Base-by-base conservation (phyloP, 495 filamentous ascomycete genomes). In the Chaetomidium leptoderma region DNA sequence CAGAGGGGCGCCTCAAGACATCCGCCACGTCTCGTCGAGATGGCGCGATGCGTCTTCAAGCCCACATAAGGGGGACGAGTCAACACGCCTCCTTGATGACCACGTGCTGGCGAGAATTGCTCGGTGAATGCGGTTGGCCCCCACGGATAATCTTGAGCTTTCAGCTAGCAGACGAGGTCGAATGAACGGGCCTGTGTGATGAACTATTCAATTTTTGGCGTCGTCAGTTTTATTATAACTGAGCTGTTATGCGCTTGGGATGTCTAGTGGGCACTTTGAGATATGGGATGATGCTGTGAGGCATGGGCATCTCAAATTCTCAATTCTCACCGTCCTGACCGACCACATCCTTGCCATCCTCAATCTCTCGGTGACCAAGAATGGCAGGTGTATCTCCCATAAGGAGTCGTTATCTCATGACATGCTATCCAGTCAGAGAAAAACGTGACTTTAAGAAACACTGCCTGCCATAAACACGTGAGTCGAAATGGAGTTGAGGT, bases 321-420 rank as follows among this genome's bases (percentile, higher is more conserved):
- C 3, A 6, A 30, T 23, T 3, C 4, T 36, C 32, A 21, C 21
- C 0, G 11, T 37, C 49, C 4, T 16, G 27, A 17, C 16, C 37
- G 33, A 26, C 48, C 19, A n/a, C 13, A 52, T 40, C 49, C 49
- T 27, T 39, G 49, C 9, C 48, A 27, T 7, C 13, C 2, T 6
- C 6, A 7, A 2, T 0, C 13, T 1, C 10, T 53, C 50, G 50
- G 50, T 53, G 36, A 21, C 50, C 36, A 37, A 43, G 36, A 53
- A 53, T 30, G 50, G 50, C 36, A 53, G 50, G 50, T 32, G 26
- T 14, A 35, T n/a, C 32, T 35, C 32, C 32, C n/a, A n/a, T n/a
- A n/a, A n/a, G 23, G 26, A 32, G 37, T n/a, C 37, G 36, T 14
- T 42, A 32, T 53, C 50, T 30, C 19, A 10, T 42, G 26, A 53